Evolutionary conservation across 345 rosid genomes (phyloP), one percentile per base, ranked within the genome.

Genomic region (Bruguiera sexangula): DNA sequence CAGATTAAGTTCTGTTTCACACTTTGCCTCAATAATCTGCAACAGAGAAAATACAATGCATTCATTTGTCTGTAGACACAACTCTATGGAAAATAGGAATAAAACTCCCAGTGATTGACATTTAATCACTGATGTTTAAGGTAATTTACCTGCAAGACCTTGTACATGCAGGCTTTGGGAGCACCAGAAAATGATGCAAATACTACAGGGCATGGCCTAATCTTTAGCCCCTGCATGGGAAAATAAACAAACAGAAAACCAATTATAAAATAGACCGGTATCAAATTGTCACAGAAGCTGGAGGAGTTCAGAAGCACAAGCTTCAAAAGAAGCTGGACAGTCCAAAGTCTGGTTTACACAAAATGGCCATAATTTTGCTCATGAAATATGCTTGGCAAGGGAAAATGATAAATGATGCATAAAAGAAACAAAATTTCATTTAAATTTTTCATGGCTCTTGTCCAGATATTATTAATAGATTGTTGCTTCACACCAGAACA

Each of bases 171-270:
- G 30, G 99, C 90, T 63, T 87, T 89, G 30, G 96, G 90, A 72
- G 96, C 99, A 48, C 97, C 96, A 24, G 96, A 95, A 81, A 91
- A 95, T 0, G 99, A 85, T 22, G 89, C 90, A 56, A 95, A 84
- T 61, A 89, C 96, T 43, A 89, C 62, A 59, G 99, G 99, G 76
- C 87, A 77, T 61, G 87, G 86, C 74, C 84, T 82, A 69, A 67
- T 67, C 85, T 90, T 95, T 11, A 95, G 83, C 80, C 88, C 99
- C 97, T 91, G 67, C 16, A 56, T 53, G 20, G 70, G 32, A 26
- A 60, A 58, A 64, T 58, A 63, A 59, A 67, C 61, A 24, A 56
- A 24, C 5, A 22, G 60, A 11, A 32, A 62, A 46, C 37, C 6
- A 71, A 32, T 27, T 54, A 62, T 26, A 37, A 70, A 29, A 77